These are phyloP conservation scores for Friedmanniomyces endolithicus DNA, from an alignment of 495 filamentous ascomycete genomes.

Conservation along the genomic window DNA sequence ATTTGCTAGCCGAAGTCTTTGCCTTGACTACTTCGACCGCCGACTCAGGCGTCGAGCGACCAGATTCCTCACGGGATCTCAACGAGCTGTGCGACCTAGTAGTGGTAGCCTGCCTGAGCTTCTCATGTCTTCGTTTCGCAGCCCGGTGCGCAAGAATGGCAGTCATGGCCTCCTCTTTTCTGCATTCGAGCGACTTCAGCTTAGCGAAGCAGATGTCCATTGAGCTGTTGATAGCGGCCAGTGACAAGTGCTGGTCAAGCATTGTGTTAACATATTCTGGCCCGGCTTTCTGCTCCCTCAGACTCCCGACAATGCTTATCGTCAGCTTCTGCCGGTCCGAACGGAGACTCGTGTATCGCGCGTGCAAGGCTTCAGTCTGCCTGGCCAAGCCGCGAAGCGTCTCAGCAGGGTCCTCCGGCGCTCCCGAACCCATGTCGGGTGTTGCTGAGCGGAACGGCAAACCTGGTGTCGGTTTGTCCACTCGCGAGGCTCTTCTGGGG, in stretches of 20 bases:
- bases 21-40: not conserved
- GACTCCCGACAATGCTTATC: slow-evolving; percentile 4
- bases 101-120: not conserved
- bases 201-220: slow-evolving; percentile 21
- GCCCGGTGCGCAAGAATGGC: not conserved
- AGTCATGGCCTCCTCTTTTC: slow-evolving; percentile 15
- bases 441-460: slow-evolving; percentile 1
- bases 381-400: slow-evolving; percentile 3
- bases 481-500: not conserved
- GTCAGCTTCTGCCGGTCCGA: slow-evolving; percentile 14
- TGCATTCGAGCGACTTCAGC: slow-evolving; percentile 15
- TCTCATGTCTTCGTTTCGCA: not conserved
- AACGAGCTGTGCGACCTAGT: not conserved
- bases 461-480: slow-evolving; percentile 6
- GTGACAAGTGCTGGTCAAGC: slow-evolving; percentile 15
- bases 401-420: slow-evolving; percentile 2
- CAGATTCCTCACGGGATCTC: not conserved
- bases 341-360: slow-evolving; percentile 11
- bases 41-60: slow-evolving; percentile 1
- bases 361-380: slow-evolving; percentile 15
- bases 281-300: slow-evolving; percentile 10
- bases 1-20: not conserved
- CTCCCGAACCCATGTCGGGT: not conserved
- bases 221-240: slow-evolving; percentile 17
- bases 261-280: slow-evolving; percentile 13